phyloP scores from a whole-genome alignment of 345 rosid genomes.

The Citrus medica region DNA sequence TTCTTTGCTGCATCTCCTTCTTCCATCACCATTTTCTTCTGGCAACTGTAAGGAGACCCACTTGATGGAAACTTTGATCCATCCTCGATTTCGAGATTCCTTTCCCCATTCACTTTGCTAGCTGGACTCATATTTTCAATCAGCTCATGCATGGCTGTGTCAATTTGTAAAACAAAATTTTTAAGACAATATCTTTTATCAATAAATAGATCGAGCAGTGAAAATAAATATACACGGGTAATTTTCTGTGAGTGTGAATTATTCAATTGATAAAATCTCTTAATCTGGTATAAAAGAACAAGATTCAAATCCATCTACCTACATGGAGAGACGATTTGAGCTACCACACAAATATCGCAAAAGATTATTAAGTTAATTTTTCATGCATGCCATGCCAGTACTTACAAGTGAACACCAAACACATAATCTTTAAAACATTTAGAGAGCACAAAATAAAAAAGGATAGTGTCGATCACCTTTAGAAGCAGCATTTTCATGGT shows the following conservation, averaged over 20 bases:
- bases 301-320: background rate
- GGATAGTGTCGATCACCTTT: slow-evolving; percentile 4
- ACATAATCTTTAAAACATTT: background rate
- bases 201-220: background rate
- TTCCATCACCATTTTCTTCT: slow-evolving; percentile 17
- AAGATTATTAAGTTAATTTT: background rate
- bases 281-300: no score
- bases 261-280: background rate
- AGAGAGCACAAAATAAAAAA: background rate
- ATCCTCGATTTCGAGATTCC: slow-evolving; percentile 10
- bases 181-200: background rate
- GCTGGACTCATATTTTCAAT: slow-evolving; percentile 14
- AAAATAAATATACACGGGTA: no score
- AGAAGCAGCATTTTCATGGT: slow-evolving; percentile 7
- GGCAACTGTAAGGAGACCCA: slow-evolving; percentile 5
- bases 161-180: background rate
- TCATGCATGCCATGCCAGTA: background rate
- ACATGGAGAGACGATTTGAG: background rate
- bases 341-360: background rate
- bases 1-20: slow-evolving; percentile 2
- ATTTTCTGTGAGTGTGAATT: no score
- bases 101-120: background rate
- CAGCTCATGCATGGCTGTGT: slow-evolving; percentile 11
- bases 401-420: background rate
- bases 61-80: slow-evolving; percentile 8